Evolutionary conservation across 2,329 filamentous ascomycete species (phyloP).

Genomic region (Calonectria pauciramosa): DNA sequence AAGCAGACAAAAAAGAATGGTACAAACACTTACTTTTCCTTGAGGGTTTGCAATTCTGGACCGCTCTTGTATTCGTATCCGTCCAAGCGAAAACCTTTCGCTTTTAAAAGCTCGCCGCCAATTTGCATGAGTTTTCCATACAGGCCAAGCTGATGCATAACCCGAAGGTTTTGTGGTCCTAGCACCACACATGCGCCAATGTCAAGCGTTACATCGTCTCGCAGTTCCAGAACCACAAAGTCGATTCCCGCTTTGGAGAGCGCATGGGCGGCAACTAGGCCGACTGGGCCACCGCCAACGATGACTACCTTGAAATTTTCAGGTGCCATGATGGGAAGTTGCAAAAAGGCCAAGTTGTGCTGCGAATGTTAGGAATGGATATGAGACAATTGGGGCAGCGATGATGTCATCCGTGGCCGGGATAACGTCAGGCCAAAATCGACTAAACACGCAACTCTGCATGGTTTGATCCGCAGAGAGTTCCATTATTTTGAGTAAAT

Average conservation of each 20-base stretch:
- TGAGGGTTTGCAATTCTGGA: not conserved
- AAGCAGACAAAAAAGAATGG: no score
- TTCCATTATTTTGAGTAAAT: not conserved
- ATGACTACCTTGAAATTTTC: conserved; percentile 42
- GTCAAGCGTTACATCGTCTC: conserved; percentile 41
- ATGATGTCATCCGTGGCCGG: not conserved
- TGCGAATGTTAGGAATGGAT: not conserved
- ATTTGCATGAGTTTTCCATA: conserved; percentile 1
- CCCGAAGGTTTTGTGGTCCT: conserved; percentile 18
- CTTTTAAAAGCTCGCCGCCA: not conserved
- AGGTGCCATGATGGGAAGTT: not conserved
- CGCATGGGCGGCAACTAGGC: conserved; percentile 44
- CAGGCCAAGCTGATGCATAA: conserved; percentile 27
- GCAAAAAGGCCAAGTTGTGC: not conserved
- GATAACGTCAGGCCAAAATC: not conserved
- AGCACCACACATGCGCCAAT: conserved; percentile 33
- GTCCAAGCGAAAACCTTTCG: not conserved
- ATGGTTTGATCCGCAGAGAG: not conserved
- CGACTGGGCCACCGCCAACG: conserved; percentile 46
- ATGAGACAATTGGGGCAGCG: not conserved
- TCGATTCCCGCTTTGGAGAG: conserved; percentile 50
- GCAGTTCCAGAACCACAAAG: conserved; percentile 55
- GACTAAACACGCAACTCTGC: not conserved
- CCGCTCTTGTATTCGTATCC: not conserved
- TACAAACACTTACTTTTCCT: conserved; percentile 10